Percentiles rank a stretch among this genome's conserved stretches.
Evolutionary conservation across 495 filamentous ascomycete species (phyloP).

Genomic region (Clohesyomyces aquaticus): DNA sequence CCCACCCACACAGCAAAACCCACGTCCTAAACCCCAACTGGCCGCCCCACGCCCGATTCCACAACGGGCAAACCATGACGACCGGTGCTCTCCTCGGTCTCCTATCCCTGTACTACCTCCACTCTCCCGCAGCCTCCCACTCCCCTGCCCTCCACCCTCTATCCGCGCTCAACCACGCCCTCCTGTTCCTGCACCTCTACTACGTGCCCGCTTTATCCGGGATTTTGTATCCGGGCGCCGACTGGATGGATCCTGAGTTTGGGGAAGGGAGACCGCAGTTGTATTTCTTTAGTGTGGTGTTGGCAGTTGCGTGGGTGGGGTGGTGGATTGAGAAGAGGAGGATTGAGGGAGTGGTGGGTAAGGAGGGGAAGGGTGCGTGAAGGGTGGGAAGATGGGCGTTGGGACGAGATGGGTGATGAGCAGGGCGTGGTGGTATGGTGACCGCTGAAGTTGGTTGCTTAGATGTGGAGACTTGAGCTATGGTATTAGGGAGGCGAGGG

Average conservation of each 20-base stretch:
- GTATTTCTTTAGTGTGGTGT: not conserved
- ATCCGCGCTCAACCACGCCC: not conserved
- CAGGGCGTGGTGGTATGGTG: too few relatives aligned
- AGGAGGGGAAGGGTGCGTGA: too few relatives aligned
- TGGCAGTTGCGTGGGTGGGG: slow-evolving; percentile 22
- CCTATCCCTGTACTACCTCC: slow-evolving; percentile 29
- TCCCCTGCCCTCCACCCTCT: slow-evolving; percentile 8
- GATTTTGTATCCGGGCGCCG: slow-evolving; percentile 31
- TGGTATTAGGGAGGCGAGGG: too few relatives aligned
- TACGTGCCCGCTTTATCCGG: slow-evolving; percentile 31
- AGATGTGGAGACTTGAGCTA: too few relatives aligned
- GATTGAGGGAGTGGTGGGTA: not conserved
- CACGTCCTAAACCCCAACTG: slow-evolving; percentile 45
- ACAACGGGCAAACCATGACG: slow-evolving; percentile 45
- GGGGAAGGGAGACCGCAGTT: slow-evolving; percentile 23
- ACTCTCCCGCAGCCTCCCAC: not conserved
- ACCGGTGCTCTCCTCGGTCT: slow-evolving; percentile 31
- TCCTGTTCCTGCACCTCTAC: slow-evolving; percentile 32
- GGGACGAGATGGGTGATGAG: too few relatives aligned
- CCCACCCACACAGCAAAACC: slow-evolving; percentile 30
- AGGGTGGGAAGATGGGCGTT: too few relatives aligned
- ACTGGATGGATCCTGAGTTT: slow-evolving; percentile 36
- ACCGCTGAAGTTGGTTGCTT: too few relatives aligned
- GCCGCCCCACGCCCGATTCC: slow-evolving; percentile 46
- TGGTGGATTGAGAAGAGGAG: slow-evolving; percentile 16